Evolutionary conservation across 1,139 yeast genomes (phyloP), one percentile per base, ranked within the genome.

Genomic region (Pichia sp.): DNA sequence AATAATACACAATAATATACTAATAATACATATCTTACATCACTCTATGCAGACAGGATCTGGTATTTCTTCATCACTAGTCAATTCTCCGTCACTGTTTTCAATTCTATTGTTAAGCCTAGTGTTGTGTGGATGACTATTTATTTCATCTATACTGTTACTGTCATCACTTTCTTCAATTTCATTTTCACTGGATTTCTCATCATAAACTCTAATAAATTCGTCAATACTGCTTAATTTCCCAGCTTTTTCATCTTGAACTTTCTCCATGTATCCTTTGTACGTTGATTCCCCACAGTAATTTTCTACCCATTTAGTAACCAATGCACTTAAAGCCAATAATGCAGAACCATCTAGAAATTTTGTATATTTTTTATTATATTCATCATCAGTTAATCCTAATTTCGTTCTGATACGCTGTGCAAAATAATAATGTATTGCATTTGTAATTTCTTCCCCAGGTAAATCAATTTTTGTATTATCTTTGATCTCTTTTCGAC

Each of bases 261-360:
- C 35, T 16, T 27, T 42, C 23, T 51, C 52, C 45, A 47, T 50
- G 24, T 48, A 41, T 2, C 29, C 27, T 30, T 38, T 33, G 20
- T 43, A 41, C 1, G 46, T 25, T 56, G 43, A 50, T 3, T 67
- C 69, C 20, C 62, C 67, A 1, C 74, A 55, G 33, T 67, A 35
- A 33, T 73, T 76, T 32, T 74, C 76, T 0, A 76, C 66, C 80
- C 80, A 73, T 39, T 64, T 64, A 41, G 79, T 82, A 6, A 78
- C 68, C 42, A 76, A 45, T 45, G 70, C 55, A 0, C 85, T 84
- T 39, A 79, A 46, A 0, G 78, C 73, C 30, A 80, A 52, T 37
- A 80, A 60, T 0, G 82, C 76, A 0, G 76, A 64, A 46, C 77
- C 84, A 53, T 80, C 82, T 56, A 76, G 56, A 23, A 57, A 57